Percentiles rank a stretch among this genome's conserved stretches.
These are phyloP conservation scores for Triticum monococcum DNA, from an alignment of 176 grass and related monocot species.

Conservation along the genomic window DNA sequence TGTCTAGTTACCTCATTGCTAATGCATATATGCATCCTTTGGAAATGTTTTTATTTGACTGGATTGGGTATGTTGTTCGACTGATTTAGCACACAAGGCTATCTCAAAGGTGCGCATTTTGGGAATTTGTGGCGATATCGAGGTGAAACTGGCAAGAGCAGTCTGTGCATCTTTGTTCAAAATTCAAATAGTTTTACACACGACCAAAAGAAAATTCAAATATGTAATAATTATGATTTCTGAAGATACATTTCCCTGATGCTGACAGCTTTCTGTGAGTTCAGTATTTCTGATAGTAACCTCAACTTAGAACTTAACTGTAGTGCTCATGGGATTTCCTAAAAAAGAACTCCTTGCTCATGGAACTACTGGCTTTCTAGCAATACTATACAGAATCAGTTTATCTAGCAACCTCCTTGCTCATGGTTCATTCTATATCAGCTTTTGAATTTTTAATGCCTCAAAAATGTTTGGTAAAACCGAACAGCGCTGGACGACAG, in stretches of 20 bases:
- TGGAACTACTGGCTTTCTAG: not conserved
- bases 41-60: not conserved
- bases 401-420: not conserved
- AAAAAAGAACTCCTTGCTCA: not conserved
- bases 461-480: not conserved
- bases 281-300: not conserved
- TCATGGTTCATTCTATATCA: not conserved
- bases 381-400: not conserved
- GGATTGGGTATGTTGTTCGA: not conserved
- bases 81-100: not conserved
- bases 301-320: not conserved
- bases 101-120: not conserved
- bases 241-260: not conserved
- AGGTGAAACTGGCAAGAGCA: not conserved
- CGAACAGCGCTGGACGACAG: conserved; percentile 8
- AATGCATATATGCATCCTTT: not conserved
- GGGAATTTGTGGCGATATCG: not conserved
- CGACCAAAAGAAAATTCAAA: not conserved
- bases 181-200: not conserved
- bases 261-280: not conserved
- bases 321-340: not conserved
- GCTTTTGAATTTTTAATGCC: not conserved
- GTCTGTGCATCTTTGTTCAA: not conserved
- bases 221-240: not conserved
- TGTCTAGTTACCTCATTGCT: not conserved